phyloP scores from a whole-genome alignment of 2,329 filamentous ascomycete genomes.

The Celoporthe dispersa region DNA sequence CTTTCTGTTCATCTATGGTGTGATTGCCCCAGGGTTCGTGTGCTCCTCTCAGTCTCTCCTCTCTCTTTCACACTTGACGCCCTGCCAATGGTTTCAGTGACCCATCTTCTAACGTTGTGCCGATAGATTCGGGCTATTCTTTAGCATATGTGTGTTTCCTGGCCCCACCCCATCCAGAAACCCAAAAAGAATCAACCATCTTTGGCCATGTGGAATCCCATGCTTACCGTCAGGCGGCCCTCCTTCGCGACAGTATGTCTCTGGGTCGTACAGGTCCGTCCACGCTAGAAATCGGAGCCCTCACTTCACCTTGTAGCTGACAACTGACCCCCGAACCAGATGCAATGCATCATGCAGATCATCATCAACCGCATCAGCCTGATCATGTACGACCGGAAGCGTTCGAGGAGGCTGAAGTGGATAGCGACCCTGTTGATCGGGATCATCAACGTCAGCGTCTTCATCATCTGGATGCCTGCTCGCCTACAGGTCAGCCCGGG shows the following conservation, averaged over 20 bases:
- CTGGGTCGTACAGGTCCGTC: slow-evolving; percentile 37
- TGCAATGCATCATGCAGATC: slow-evolving; percentile 55
- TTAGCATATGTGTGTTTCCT: slow-evolving; percentile 31
- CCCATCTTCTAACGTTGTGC: slow-evolving; percentile 12
- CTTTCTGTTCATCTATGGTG: slow-evolving; percentile 40
- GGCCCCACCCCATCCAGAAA: no score
- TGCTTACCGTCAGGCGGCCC: neutral
- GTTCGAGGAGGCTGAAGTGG: slow-evolving; percentile 46
- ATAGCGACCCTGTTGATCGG: slow-evolving; percentile 45
- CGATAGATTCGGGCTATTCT: slow-evolving; percentile 35
- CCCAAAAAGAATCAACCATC: neutral
- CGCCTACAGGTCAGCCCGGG: slow-evolving; percentile 45
- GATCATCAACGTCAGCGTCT: slow-evolving; percentile 53
- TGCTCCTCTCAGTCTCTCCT: slow-evolving; percentile 6
- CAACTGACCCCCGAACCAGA: slow-evolving; percentile 32
- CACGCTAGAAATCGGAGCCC: neutral
- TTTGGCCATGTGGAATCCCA: neutral
- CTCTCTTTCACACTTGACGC: neutral
- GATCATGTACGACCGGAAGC: slow-evolving; percentile 45
- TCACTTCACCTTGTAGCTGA: neutral
- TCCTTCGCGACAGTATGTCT: slow-evolving; percentile 29
- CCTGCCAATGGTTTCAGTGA: neutral
- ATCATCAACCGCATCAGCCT: slow-evolving; percentile 55
- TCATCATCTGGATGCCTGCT: slow-evolving; percentile 55
- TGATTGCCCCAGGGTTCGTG: slow-evolving; percentile 38